Conservation (phyloP, 75 land plant species). For the Sequoia sempervirens region DNA sequence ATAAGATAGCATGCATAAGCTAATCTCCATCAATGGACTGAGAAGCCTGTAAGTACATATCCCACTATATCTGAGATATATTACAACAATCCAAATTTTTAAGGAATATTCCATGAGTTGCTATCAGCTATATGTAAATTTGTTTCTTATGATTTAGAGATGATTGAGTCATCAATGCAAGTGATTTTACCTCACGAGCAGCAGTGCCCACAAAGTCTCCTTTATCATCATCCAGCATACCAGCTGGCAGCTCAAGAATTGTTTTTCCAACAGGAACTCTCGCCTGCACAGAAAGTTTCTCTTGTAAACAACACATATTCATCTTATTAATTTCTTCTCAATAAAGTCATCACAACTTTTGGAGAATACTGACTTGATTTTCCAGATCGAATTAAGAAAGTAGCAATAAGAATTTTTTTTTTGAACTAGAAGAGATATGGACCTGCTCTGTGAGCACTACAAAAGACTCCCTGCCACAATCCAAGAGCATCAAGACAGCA, state of each 20-base stretch:
- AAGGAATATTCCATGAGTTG: not conserved
- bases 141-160: not conserved
- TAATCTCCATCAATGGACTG: not conserved
- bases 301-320: not conserved
- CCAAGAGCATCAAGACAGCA: conserved; percentile 74
- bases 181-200: conserved; percentile 71
- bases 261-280: conserved; percentile 83
- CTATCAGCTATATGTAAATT: not conserved
- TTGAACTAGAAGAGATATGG: not conserved
- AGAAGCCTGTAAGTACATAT: not conserved
- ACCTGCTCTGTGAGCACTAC: conserved; percentile 94
- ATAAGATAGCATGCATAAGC: not conserved
- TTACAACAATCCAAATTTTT: not conserved
- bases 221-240: conserved; percentile 86
- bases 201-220: conserved; percentile 92
- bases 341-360: not conserved
- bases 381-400: conserved; percentile 1
- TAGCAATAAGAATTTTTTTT: not conserved
- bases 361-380: not conserved
- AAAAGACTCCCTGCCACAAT: conserved; percentile 61
- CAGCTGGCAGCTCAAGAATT: conserved; percentile 87
- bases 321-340: not conserved
- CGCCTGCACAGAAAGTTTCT: conserved; percentile 35
- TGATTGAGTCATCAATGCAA: not conserved
- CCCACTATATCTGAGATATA: not conserved